Base-by-base conservation (phyloP, 2,329 filamentous ascomycete species). In the Herpomyces periplanetae region DNA sequence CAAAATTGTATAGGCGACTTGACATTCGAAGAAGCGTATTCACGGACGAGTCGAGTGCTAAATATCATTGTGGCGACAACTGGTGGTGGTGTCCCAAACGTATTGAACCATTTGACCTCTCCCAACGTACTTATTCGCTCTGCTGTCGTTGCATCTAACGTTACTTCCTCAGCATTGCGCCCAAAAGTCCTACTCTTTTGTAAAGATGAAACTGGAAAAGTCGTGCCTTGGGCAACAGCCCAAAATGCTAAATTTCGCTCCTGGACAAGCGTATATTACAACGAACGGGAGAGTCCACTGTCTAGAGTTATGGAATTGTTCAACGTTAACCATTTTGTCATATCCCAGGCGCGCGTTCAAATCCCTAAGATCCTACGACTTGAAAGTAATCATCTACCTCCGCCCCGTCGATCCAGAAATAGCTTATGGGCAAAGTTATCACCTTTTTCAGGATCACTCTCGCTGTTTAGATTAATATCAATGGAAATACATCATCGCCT, bases 291-390 rank as follows among this genome's bases (percentile, higher is more conserved):
- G 26, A 56, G 51, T 0, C 56, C 56, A 1, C 47, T 80, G 1
- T 48, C 55, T 20, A 53, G 66, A 15, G 58, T 80, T 12, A 55
- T 62, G 4, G 63, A 75, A 38, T 51, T 75, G 5, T 80, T 80
- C 47, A 84, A 84, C 34, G 66, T 84, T 20, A 84, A 87, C 33
- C 73, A 88, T 42, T 88, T 84, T 39, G 69, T 91, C 26, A 58
- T 91, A 27, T 80, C 65, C 27, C 75, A 88, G 41, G 71, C 75
- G 1, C 51, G 73, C 3, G 75, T 75, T 0, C 87, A 85, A 36
- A 46, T 87, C 8, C 60, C 75, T 11, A 73, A 73, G 0, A 80
- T 87, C 30, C 45, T 84, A 3, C 57, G 62, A 24, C 63, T 60
- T 17, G 65, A 75, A 28, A 56, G 73, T 41, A 64, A 73, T 36